phyloP scores from a whole-genome alignment of 2,329 filamentous ascomycete species.

The Neopestalotiopsis rosae region DNA sequence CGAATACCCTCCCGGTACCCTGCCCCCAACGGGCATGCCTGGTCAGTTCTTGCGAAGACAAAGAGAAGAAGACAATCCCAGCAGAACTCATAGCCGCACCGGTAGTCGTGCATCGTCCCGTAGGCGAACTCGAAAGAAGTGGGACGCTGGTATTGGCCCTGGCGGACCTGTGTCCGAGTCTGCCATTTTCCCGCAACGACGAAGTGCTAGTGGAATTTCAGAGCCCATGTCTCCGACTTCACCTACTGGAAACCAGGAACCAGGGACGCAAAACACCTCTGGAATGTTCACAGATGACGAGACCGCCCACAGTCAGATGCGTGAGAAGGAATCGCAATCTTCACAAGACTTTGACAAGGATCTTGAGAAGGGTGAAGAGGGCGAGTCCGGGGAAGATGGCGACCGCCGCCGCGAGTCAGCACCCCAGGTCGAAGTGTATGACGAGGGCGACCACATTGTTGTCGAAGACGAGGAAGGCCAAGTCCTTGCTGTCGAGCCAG shows the following conservation, averaged over 20 bases:
- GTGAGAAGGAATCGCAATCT: constrained; percentile 12
- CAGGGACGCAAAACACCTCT: constrained; percentile 32
- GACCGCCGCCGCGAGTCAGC: constrained; percentile 15
- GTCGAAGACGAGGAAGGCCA: constrained; percentile 89
- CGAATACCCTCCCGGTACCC: constrained; percentile 68
- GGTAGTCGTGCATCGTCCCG: constrained; percentile 60
- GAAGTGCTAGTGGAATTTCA: constrained; percentile 33
- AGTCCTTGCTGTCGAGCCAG: constrained; percentile 70
- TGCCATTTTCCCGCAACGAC: constrained; percentile 76
- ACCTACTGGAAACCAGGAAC: constrained; percentile 21
- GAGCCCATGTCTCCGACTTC: constrained; percentile 39
- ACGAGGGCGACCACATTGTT: constrained; percentile 80
- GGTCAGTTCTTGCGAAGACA: constrained; percentile 83
- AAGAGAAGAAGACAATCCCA: constrained; percentile 73
- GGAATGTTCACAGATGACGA: constrained; percentile 21
- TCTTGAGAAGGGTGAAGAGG: constrained; percentile 30
- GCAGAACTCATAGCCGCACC: constrained; percentile 52
- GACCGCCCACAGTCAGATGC: constrained; percentile 1
- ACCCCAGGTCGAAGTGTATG: constrained; percentile 69
- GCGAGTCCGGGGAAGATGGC: constrained; percentile 19
- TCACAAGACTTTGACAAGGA: constrained; percentile 26
- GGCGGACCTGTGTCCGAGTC: constrained; percentile 91
- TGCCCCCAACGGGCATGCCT: constrained; percentile 74
- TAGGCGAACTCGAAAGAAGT: constrained; percentile 69
- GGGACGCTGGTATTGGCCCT: constrained; percentile 74